Evolutionary conservation across 2,329 filamentous ascomycete species (phyloP).

Genomic region (Aspergillus fijiensis): DNA sequence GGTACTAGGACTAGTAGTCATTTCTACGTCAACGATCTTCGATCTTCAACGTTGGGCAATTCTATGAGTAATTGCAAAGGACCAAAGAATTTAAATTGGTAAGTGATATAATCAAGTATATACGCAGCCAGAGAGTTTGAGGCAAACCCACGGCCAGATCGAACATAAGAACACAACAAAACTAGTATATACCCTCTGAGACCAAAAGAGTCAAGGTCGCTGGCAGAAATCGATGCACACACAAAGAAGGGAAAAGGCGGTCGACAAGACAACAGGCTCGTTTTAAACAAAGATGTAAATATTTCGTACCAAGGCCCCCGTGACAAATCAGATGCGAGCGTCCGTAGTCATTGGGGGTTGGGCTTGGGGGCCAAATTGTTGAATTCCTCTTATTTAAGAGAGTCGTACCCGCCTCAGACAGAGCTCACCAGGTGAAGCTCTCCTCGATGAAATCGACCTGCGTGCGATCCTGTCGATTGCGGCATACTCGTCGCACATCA

Average conservation of each 20-base stretch:
- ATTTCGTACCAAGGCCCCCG: neutral
- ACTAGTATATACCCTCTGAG: neutral
- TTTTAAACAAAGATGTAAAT: neutral
- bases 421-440: slow-evolving; percentile 58
- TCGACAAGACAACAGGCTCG: no score
- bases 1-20: neutral
- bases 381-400: neutral
- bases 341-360: neutral
- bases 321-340: neutral
- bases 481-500: slow-evolving; percentile 69
- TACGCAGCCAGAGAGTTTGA: neutral
- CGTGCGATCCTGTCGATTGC: slow-evolving; percentile 59
- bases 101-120: neutral
- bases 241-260: neutral
- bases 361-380: neutral
- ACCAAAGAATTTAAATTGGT: neutral
- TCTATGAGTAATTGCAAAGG: neutral
- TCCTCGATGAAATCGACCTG: slow-evolving; percentile 77
- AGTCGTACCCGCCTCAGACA: neutral
- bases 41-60: neutral
- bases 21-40: no score
- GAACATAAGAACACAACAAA: neutral
- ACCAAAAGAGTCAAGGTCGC: neutral
- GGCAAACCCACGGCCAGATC: neutral
- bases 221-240: neutral